Percentiles rank a stretch among this genome's conserved stretches.
Conservation (phyloP, 202 grass and related monocot genomes). For the Alloteropsis angusta region DNA sequence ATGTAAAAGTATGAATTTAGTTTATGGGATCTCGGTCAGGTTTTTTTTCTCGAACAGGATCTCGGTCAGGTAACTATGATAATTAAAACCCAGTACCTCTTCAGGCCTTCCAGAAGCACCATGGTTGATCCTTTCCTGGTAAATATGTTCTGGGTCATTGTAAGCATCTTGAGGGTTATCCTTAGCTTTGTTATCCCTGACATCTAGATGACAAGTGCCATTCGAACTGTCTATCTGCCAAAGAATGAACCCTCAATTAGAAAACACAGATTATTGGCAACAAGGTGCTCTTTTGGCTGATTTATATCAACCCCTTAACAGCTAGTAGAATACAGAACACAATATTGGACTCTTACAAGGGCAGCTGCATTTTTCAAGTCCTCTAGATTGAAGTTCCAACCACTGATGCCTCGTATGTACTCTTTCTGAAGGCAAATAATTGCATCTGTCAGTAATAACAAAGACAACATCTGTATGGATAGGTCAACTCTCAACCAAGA, state of each 20-base stretch:
- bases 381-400: slow-evolving; percentile 99
- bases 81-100: slow-evolving; percentile 39
- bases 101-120: slow-evolving; percentile 36
- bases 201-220: slow-evolving; percentile 41
- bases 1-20: slow-evolving; percentile 12
- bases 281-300: background rate
- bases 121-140: slow-evolving; percentile 42
- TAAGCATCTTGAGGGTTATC: slow-evolving; percentile 23
- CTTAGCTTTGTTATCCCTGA: slow-evolving; percentile 30
- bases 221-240: slow-evolving; percentile 77
- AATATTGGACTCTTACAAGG: slow-evolving; percentile 56
- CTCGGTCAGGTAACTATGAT: slow-evolving; percentile 34
- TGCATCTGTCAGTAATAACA: slow-evolving; percentile 12
- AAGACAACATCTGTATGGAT: slow-evolving; percentile 8
- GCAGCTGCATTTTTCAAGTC: slow-evolving; percentile 92
- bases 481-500: slow-evolving; percentile 4
- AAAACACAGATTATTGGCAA: slow-evolving; percentile 6
- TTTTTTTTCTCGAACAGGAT: too few species aligned
- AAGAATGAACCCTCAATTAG: slow-evolving; percentile 29
- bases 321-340: background rate
- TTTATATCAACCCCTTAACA: background rate
- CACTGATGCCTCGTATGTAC: slow-evolving; percentile 95
- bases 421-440: slow-evolving; percentile 59
- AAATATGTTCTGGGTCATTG: slow-evolving; percentile 25
- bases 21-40: background rate